phyloP scores from a whole-genome alignment of 768 basidiomycete genomes.

The Polyporus arcularius region DNA sequence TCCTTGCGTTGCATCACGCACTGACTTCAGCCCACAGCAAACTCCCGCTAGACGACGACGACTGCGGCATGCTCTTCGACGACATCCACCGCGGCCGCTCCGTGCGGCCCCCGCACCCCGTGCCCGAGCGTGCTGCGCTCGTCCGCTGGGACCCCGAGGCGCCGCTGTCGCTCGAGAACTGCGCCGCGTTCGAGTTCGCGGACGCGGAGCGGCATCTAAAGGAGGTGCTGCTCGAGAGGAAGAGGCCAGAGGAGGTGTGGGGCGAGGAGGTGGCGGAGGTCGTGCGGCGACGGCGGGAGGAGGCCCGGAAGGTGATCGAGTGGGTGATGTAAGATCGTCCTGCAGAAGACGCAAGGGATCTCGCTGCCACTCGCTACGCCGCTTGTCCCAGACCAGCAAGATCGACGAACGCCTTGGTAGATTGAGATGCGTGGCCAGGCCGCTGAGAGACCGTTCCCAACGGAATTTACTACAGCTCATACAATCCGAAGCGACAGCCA shows the following conservation, averaged over 20 bases:
- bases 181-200: slow-evolving; percentile 77
- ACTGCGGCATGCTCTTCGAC: slow-evolving; percentile 82
- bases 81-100: slow-evolving; percentile 83
- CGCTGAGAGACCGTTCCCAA: too few species aligned
- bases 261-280: slow-evolving; percentile 59
- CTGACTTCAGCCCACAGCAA: slow-evolving; percentile 43
- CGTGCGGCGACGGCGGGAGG: slow-evolving; percentile 58
- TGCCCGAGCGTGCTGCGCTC: slow-evolving; percentile 72
- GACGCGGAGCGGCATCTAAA: slow-evolving; percentile 71
- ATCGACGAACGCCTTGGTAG: too few species aligned
- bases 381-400: too few species aligned
- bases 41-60: slow-evolving; percentile 80
- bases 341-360: too few species aligned
- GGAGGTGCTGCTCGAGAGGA: slow-evolving; percentile 36
- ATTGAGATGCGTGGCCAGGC: too few species aligned
- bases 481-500: too few species aligned
- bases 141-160: slow-evolving; percentile 76
- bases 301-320: slow-evolving; percentile 55
- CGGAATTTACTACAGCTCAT: too few species aligned
- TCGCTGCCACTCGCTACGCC: too few species aligned
- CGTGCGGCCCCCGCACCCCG: slow-evolving; percentile 72
- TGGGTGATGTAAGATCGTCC: slow-evolving; percentile 46
- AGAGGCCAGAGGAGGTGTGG: slow-evolving; percentile 63
- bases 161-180: slow-evolving; percentile 75
- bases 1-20: neutral